These are phyloP conservation scores for Fusarium sp. DNA, from an alignment of 2,329 filamentous ascomycete genomes.

Conservation along the genomic window DNA sequence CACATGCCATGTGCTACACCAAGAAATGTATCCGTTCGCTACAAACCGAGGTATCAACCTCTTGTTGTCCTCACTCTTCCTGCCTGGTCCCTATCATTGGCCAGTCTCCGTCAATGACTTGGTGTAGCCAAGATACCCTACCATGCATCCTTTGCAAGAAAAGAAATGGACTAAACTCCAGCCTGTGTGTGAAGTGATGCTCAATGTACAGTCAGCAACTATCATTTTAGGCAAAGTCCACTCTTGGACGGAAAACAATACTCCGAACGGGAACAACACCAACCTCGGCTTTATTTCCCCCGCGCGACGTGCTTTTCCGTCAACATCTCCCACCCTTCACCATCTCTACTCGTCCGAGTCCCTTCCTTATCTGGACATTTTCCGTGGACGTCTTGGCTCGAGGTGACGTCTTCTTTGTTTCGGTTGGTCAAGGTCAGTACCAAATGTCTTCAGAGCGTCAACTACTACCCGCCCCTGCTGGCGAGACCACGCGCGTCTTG, in stretches of 20 bases:
- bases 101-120: neutral
- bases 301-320: neutral
- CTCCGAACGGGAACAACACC: neutral
- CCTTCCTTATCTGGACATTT: conserved; percentile 2
- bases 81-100: neutral
- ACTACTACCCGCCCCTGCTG: conserved; percentile 17
- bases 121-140: neutral
- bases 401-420: neutral
- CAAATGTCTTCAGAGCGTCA: conserved; percentile 27
- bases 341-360: neutral
- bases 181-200: neutral
- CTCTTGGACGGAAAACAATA: neutral
- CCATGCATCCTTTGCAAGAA: neutral
- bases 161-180: neutral
- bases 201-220: neutral
- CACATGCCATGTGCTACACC: neutral
- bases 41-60: neutral
- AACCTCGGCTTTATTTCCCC: conserved; percentile 1
- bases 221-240: neutral
- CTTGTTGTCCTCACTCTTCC: neutral
- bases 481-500: conserved; percentile 2
- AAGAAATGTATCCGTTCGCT: neutral
- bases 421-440: neutral
- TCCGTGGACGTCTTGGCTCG: neutral
- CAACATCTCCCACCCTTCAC: neutral